Base-by-base conservation (phyloP, 2,329 filamentous ascomycete species). In the Fusarium austroafricanum region DNA sequence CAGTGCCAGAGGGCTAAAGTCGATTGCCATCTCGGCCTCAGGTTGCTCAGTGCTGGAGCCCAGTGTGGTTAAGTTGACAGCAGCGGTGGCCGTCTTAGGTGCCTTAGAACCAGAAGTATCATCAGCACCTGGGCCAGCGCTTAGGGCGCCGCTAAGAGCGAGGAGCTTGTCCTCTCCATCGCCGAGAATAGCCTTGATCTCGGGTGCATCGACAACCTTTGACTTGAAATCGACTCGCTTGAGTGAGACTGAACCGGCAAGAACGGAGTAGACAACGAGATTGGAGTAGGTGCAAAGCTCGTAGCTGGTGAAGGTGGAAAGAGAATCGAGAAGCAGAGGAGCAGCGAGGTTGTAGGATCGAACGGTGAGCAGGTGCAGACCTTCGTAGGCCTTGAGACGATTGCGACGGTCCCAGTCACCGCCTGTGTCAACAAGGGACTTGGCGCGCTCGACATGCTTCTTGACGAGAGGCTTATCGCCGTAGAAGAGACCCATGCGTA, bases 351-450 rank as follows among this genome's bases (percentile, higher is more conserved):
- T 92, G 85, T 98, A 94, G 65, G 94, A 94, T 73, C 96, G 94
- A 70, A 96, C 89, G 23, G 95, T 98, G 71, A 99, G 90, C 59
- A 97, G 88, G 78, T 98, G 92, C 56, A 99, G 86, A 66, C 96
- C 96, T 78, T 97, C 94, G 86, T 99, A 99, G 71, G 96, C 96
- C 90, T 99, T 99, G 76, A 99, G 89, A 64, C 96, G 91, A 84
- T 99, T 99, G 79, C 96, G 91, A 70, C 96, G 92, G 79, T 99
- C 96, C 96, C 96, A 99, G 81, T 99, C 96, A 79, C 96, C 96
- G 71, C 96, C 96, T 70, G 92, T 92, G 78, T 99, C 96, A 33
- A 99, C 94, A 50, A 99, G 86, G 5, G 92, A 87, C 82, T 92
- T 93, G 73, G 94, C 94, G 42, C 95, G 90, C 75, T 97, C 94